Base-by-base conservation (phyloP, 139 green algal species). In the Chlorokybus atmophyticus region DNA sequence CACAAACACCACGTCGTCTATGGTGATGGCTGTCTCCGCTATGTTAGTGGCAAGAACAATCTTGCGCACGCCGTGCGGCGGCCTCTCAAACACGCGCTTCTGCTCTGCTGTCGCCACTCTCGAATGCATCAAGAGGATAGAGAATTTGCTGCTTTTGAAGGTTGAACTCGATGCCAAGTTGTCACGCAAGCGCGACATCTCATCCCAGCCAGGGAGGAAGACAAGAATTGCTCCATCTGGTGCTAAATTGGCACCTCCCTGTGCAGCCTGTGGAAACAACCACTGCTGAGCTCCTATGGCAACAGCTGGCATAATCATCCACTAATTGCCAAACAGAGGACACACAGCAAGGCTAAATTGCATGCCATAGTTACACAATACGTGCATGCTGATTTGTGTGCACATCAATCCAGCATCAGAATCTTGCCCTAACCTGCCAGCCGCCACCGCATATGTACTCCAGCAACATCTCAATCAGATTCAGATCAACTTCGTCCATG, bases 1-100 rank as follows among this genome's bases (percentile, higher is more conserved):
- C 2, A 93, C 84, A 30, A 66, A 84, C n/a, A 82, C 75, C 21
- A 93, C 66, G 59, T 93, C 84, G 40, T 92, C 83, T 48, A 92
- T 92, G 0, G 83, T 92, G 39, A 92, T 70, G 10, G 81, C 75
- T 0, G 79, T 87, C 64, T 90, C 82, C 1, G 78, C 84, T 27
- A 93, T 87, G 64, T 92, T 93, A 32, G 84, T 93, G n/a, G 82
- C 58, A 23, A 90, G 64, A 26, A 93, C 75, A 21, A 90, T 69
- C 73, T 92, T 92, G 57, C 81, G 75, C 25, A 81, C 62, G 17
- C 79, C 77, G 0, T 24, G 2, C 1, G 76, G 75, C 8, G 83
- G 76, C 5, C 75, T 55, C 28, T 71, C 55, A 50, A 79, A 79
- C 29, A 75, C 71, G 39, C 65, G 70, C 28, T 53, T 30, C 58